These are phyloP conservation scores for Amphibolis antarctica DNA, from an alignment of 106 monocot species.

Conservation along the genomic window DNA sequence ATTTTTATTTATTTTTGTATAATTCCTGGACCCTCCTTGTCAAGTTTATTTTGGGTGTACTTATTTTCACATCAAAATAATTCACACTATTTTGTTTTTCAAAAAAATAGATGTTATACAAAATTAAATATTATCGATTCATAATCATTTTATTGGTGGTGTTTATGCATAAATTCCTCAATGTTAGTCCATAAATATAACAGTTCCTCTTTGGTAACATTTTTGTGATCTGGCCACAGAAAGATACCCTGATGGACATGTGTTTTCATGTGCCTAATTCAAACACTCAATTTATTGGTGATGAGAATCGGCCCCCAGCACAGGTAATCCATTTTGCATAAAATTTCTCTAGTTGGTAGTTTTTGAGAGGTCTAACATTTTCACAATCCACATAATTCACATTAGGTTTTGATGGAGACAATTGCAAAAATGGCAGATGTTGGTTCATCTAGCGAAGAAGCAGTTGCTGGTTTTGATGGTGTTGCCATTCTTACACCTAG, in stretches of 20 bases:
- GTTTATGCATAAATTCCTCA: too few species aligned
- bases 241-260: conserved; percentile 94
- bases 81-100: too few species aligned
- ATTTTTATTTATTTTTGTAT: too few species aligned
- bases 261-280: conserved; percentile 27
- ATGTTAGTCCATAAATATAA: too few species aligned
- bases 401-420: conserved; percentile 72
- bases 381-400: conserved; percentile 5
- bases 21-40: too few species aligned
- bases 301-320: conserved; percentile 79
- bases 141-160: not conserved
- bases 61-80: too few species aligned
- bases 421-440: conserved; percentile 80
- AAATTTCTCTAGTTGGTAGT: not conserved
- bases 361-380: not conserved
- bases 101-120: too few species aligned
- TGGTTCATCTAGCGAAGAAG: conserved; percentile 85
- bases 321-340: conserved; percentile 33
- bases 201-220: not conserved
- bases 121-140: too few species aligned
- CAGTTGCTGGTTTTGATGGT: conserved; percentile 87
- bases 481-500: conserved; percentile 94
- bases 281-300: conserved; percentile 92
- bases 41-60: too few species aligned
- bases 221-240: conserved; percentile 24